These are phyloP conservation scores for Zygoascus sp. DNA, from an alignment of 1,139 yeast genomes.

Conservation along the genomic window DNA sequence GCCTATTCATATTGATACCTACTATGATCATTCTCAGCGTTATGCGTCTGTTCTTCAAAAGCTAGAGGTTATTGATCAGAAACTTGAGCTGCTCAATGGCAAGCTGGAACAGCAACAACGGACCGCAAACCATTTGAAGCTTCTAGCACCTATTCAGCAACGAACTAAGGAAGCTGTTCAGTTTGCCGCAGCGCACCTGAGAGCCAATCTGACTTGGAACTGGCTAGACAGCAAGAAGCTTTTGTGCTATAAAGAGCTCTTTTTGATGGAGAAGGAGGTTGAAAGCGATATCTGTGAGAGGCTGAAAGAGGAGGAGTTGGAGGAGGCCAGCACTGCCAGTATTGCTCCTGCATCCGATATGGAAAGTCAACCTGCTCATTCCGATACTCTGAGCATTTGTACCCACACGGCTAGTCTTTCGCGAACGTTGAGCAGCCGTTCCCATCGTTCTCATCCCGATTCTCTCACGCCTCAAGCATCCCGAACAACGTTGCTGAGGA, in stretches of 20 bases:
- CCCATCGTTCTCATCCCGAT: not conserved
- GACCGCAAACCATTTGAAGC: slow-evolving; percentile 39
- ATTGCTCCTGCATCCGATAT: too few species aligned
- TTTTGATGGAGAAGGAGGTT: slow-evolving; percentile 34
- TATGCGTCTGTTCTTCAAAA: slow-evolving; percentile 24
- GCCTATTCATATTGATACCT: not conserved
- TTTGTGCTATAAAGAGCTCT: slow-evolving; percentile 39
- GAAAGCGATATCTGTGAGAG: slow-evolving; percentile 24
- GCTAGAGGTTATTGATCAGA: slow-evolving; percentile 34
- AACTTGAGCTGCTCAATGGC: slow-evolving; percentile 33
- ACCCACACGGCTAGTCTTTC: not conserved
- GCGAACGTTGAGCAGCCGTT: not conserved
- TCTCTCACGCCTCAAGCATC: slow-evolving; percentile 1
- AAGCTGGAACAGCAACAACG: slow-evolving; percentile 38
- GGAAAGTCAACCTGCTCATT: not conserved
- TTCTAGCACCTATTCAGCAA: slow-evolving; percentile 49
- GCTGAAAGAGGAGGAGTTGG: too few species aligned
- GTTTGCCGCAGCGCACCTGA: slow-evolving; percentile 42
- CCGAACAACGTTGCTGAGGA: not conserved
- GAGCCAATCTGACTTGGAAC: slow-evolving; percentile 51
- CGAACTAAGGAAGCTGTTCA: slow-evolving; percentile 48
- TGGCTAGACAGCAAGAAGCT: slow-evolving; percentile 49
- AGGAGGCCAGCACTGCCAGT: too few species aligned
- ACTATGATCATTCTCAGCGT: slow-evolving; percentile 15
- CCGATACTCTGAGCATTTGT: not conserved